These are phyloP conservation scores for Lactifluus pinguis DNA, from an alignment of 768 basidiomycete genomes.

Conservation along the genomic window DNA sequence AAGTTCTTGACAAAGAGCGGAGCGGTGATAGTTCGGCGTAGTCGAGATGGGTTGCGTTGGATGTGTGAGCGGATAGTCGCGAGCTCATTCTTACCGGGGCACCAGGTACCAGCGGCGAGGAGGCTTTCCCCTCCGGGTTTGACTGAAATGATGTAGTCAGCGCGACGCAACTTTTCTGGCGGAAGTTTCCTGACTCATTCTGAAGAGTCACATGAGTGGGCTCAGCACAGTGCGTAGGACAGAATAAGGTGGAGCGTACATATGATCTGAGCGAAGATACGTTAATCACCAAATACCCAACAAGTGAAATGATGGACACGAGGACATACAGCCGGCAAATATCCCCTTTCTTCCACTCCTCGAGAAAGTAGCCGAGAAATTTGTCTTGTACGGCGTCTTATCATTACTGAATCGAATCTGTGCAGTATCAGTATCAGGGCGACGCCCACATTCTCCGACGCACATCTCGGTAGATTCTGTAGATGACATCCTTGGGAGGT, in stretches of 20 bases:
- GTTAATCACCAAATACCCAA: background rate
- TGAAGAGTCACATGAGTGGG: conserved; percentile 2
- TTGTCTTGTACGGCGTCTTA: conserved; percentile 91
- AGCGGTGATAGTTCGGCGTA: conserved; percentile 57
- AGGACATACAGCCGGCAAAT: conserved; percentile 71
- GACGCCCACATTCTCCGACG: conserved; percentile 17
- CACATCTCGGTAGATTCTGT: conserved; percentile 90
- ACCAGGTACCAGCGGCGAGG: conserved; percentile 76
- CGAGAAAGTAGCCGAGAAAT: conserved; percentile 76
- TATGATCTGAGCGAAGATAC: conserved; percentile 40
- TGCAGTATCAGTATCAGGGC: too few relatives aligned
- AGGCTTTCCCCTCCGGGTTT: conserved; percentile 57
- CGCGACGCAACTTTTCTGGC: background rate
- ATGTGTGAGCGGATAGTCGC: conserved; percentile 71
- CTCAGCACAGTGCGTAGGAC: background rate
- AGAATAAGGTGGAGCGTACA: conserved; percentile 32
- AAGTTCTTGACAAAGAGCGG: conserved; percentile 71
- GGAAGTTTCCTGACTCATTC: conserved; percentile 21
- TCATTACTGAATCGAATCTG: conserved; percentile 87
- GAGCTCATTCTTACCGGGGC: conserved; percentile 71
- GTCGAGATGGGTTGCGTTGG: conserved; percentile 45
- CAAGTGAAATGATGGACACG: background rate
- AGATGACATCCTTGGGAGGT: conserved; percentile 85
- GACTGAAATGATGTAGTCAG: conserved; percentile 33
- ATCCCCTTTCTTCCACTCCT: conserved; percentile 85